Base-by-base conservation (phyloP, 805 yeast genomes). In the Tetrapisispora iriomotensis region DNA sequence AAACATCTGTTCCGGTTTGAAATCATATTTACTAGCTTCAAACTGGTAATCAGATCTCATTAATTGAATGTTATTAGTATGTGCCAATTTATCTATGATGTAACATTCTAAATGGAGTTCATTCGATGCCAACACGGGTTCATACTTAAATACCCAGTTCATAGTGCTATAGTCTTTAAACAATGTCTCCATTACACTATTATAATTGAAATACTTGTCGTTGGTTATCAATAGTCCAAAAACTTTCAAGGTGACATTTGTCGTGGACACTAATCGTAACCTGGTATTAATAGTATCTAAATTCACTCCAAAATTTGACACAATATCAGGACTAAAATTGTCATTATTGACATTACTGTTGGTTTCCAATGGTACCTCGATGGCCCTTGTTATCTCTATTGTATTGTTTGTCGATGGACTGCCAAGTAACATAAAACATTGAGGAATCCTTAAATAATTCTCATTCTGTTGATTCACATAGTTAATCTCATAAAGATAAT, bases 381-480 rank as follows among this genome's bases (percentile, higher is more conserved):
- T 23, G 7, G 42, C 33, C 18, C 38, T 37, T 18, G 15, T 21
- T 3, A 46, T 14, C 18, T 19, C 20, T 13, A 38, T 29, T 6
- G 9, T 37, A 8, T 33, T 30, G 15, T 26, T 29, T 2, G 26
- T 26, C 6, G 22, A 14, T 7, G 19, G 17, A 19, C 23, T 21
- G 6, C 54, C 53, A 18, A 50, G 28, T 8, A 51, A 40, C 8
- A 48, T 14, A 24, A 38, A 40, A 28, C 51, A 48, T 29, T 42
- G 48, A 5, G 53, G 45, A 2, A 39, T 32, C 9, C 38, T 41
- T 5, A 20, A 20, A 19, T 10, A 29, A 6, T 20, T 25, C 7
- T 34, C 7, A 10, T 9, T 5, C 9, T n/a, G 15, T 17, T n/a
- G 13, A 25, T 4, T 15, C 2, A n/a, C 8, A 1, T 2, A 19